Conservation (phyloP, 2,329 filamentous ascomycete species). For the Didymella segeticola region DNA sequence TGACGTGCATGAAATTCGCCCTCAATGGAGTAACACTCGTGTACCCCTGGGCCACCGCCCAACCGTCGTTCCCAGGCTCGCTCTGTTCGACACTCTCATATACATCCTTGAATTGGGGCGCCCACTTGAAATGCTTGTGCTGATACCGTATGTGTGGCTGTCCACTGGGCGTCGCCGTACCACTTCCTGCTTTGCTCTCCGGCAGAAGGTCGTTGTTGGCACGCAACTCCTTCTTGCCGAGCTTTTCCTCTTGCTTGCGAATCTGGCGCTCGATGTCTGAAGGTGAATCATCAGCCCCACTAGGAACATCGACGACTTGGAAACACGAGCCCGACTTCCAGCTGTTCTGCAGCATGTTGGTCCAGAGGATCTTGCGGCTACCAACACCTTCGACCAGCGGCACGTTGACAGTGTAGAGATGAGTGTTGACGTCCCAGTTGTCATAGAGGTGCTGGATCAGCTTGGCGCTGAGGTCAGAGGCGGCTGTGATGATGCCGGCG, state of each 20-base stretch:
- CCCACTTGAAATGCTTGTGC: constrained; percentile 95
- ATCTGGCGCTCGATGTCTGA: constrained; percentile 77
- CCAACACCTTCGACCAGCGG: constrained; percentile 81
- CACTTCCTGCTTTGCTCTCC: constrained; percentile 34
- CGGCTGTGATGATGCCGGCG: constrained; percentile 77
- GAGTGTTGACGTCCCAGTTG: constrained; percentile 74
- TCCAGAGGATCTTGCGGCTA: constrained; percentile 76
- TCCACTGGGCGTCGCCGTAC: constrained; percentile 35
- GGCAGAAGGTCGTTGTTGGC: constrained; percentile 28
- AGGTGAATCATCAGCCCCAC: constrained; percentile 63
- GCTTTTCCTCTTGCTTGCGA: constrained; percentile 65
- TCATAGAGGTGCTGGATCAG: constrained; percentile 79
- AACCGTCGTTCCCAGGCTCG: constrained; percentile 85
- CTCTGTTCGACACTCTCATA: constrained; percentile 84
- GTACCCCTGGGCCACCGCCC: constrained; percentile 85
- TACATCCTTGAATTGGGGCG: constrained; percentile 84
- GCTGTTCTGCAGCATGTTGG: constrained; percentile 86
- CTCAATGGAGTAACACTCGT: constrained; percentile 91
- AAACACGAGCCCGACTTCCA: constrained; percentile 90
- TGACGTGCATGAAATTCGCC: constrained; percentile 84
- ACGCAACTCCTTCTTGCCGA: constrained; percentile 52
- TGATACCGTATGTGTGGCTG: constrained; percentile 60
- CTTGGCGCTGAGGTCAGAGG: constrained; percentile 74
- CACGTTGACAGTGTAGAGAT: constrained; percentile 92
- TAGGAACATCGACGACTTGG: constrained; percentile 73